These are phyloP conservation scores for Picea mariana DNA, from an alignment of 83 land plant genomes.

Conservation along the genomic window DNA sequence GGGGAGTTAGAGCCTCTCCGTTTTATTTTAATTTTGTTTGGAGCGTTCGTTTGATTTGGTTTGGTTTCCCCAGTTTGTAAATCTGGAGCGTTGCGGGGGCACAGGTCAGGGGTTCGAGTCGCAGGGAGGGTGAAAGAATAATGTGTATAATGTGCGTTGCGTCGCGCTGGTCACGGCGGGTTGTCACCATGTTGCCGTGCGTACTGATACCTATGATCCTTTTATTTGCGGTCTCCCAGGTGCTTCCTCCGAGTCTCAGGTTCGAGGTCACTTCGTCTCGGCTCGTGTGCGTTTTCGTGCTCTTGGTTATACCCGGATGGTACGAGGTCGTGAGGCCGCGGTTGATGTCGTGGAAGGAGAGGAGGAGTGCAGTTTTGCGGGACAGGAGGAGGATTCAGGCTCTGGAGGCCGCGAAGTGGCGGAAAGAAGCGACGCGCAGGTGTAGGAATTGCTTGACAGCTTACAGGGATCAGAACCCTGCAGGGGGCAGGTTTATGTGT, in stretches of 20 bases:
- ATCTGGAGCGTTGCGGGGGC: constrained; percentile 13
- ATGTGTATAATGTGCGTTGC: no score
- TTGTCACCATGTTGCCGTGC: constrained; percentile 89
- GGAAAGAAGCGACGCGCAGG: constrained; percentile 66
- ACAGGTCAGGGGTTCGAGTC: constrained; percentile 16
- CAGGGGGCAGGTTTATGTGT: no score
- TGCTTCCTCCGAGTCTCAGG: constrained; percentile 72
- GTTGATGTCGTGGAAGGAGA: constrained; percentile 63
- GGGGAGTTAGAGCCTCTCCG: no score
- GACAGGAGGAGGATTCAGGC: constrained; percentile 71
- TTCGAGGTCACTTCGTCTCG: constrained; percentile 80
- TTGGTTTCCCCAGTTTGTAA: background rate
- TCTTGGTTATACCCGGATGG: constrained; percentile 67
- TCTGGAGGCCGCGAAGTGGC: constrained; percentile 62
- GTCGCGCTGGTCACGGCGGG: no score
- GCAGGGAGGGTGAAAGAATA: no score
- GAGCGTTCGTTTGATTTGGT: background rate
- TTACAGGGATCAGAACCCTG: constrained; percentile 79
- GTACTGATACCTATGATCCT: constrained; percentile 68
- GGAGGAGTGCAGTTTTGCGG: constrained; percentile 56
- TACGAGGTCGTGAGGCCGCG: constrained; percentile 73
- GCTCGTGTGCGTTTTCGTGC: constrained; percentile 70
- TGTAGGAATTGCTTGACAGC: constrained; percentile 80
- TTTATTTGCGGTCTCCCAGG: constrained; percentile 79
- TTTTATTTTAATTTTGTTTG: no score